Conservation (phyloP, 768 basidiomycete genomes). For the Lentinula sp. region DNA sequence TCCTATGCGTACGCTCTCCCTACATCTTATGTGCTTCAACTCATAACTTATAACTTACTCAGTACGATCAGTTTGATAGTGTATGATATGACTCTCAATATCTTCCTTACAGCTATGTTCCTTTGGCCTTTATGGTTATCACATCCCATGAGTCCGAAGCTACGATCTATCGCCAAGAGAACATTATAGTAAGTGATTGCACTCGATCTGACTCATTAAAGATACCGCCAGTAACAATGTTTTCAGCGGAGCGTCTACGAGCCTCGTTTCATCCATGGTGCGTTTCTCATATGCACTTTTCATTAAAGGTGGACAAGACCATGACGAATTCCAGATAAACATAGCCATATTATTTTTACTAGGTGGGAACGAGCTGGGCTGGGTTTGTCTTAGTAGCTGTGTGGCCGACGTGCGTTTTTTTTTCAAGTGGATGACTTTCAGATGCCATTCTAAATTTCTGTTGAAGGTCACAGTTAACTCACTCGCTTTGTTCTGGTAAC, state of each 20-base stretch:
- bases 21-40: background rate
- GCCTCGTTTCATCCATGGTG: constrained; percentile 3
- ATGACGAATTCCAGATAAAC: background rate
- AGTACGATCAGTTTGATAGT: constrained; percentile 1
- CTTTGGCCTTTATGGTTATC: constrained; percentile 4
- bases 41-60: background rate
- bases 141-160: constrained; percentile 1
- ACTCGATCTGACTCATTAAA: background rate
- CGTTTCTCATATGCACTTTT: background rate
- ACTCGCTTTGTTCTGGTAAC: background rate
- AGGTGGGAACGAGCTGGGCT: constrained; percentile 3
- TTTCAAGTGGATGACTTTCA: background rate
- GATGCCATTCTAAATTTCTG: no score
- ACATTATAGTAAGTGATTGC: constrained; percentile 1
- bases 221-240: background rate
- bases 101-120: constrained; percentile 7
- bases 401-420: background rate
- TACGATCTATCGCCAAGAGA: constrained; percentile 1
- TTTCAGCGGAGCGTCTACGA: background rate
- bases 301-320: background rate
- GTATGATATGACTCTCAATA: constrained; percentile 1
- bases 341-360: background rate
- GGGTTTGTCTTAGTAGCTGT: constrained; percentile 4
- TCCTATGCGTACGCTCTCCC: background rate
- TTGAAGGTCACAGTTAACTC: background rate